These are phyloP conservation scores for Murraya paniculata DNA, from an alignment of 345 rosid genomes.

Conservation along the genomic window DNA sequence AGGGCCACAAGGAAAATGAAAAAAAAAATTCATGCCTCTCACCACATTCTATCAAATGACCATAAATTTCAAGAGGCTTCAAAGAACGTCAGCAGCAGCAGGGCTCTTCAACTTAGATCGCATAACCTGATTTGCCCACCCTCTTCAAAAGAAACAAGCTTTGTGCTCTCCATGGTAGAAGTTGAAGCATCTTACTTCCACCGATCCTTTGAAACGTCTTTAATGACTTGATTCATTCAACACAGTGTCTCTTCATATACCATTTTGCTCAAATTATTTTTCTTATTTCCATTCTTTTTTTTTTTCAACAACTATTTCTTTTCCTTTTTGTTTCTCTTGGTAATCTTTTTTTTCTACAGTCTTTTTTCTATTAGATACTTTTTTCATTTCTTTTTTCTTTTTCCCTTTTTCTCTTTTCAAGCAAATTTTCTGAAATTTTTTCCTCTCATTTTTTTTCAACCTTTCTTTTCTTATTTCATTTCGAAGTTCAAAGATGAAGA, in stretches of 20 bases:
- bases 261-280: slow-evolving; percentile 2
- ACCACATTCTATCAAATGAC: slow-evolving; percentile 38
- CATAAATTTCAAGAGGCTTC: slow-evolving; percentile 32
- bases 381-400: slow-evolving; percentile 9
- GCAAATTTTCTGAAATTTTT: slow-evolving; percentile 1
- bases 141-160: slow-evolving; percentile 27
- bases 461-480: slow-evolving; percentile 11
- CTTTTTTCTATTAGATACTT: slow-evolving; percentile 7
- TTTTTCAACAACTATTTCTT: not conserved
- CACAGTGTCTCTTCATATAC: not conserved
- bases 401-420: slow-evolving; percentile 10
- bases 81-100: slow-evolving; percentile 38
- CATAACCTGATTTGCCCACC: slow-evolving; percentile 27
- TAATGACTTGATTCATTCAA: slow-evolving; percentile 1
- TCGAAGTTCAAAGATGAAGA: slow-evolving; percentile 5
- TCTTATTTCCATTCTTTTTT: slow-evolving; percentile 9
- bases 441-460: not conserved
- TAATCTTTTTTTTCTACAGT: slow-evolving; percentile 11
- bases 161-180: slow-evolving; percentile 20
- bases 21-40: slow-evolving; percentile 43
- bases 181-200: slow-evolving; percentile 28
- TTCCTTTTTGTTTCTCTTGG: slow-evolving; percentile 6
- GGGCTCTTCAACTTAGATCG: slow-evolving; percentile 39
- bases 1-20: slow-evolving; percentile 33
- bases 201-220: slow-evolving; percentile 11